Evolutionary conservation across 352 stramenopile species (phyloP).

Genomic region (Globisporangium abappressorium): DNA sequence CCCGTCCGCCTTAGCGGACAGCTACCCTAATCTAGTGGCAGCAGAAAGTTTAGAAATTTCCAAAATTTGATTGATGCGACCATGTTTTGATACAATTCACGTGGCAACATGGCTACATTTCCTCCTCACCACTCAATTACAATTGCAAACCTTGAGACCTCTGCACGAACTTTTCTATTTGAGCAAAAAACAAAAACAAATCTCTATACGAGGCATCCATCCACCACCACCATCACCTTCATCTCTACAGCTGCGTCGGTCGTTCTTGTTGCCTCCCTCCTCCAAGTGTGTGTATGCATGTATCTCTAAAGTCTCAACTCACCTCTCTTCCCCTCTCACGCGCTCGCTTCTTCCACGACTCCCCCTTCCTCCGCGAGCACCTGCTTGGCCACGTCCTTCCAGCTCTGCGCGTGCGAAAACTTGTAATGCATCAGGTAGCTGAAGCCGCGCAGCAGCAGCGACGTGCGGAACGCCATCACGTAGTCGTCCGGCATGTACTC

Average conservation of each 20-base stretch:
- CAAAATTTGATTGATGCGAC: too few relatives aligned
- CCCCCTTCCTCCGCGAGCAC: constrained; percentile 47
- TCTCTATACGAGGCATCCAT: background rate
- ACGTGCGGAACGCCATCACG: constrained; percentile 86
- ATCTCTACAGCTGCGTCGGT: background rate
- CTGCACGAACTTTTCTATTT: background rate
- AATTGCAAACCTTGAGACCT: background rate
- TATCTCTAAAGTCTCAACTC: background rate
- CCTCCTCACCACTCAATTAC: background rate
- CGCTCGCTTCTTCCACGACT: background rate
- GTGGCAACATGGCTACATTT: too few relatives aligned
- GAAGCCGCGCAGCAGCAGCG: constrained; percentile 80
- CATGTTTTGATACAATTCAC: too few relatives aligned
- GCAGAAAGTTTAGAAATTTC: too few relatives aligned
- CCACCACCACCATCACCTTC: background rate
- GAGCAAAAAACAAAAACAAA: background rate
- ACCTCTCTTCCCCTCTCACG: background rate
- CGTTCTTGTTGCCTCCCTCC: background rate
- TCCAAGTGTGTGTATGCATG: background rate
- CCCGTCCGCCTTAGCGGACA: too few relatives aligned
- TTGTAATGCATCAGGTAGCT: constrained; percentile 85
- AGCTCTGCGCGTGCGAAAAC: constrained; percentile 84
- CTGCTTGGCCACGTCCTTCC: constrained; percentile 61
- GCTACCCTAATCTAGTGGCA: too few relatives aligned
- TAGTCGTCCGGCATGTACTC: constrained; percentile 84